A percentile compares a stretch with the other conserved stretches of the same genome.
Conservation (phyloP, 495 filamentous ascomycete genomes). For the Xanthoparmelia taractica region DNA sequence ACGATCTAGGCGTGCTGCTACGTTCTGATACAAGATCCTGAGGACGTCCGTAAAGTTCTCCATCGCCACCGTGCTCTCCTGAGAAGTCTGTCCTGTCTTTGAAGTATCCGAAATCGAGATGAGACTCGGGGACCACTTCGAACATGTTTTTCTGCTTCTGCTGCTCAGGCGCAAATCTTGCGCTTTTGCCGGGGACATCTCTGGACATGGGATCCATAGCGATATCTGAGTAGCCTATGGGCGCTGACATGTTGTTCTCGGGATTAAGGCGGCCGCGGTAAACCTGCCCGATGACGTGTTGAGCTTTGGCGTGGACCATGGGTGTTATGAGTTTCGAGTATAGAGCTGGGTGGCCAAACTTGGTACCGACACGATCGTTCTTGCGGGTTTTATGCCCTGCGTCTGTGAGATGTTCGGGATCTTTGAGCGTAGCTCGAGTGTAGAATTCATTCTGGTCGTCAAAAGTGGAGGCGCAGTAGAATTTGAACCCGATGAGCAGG, state of each 20-base stretch:
- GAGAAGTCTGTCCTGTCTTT: conserved; percentile 84
- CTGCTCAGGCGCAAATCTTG: conserved; percentile 33
- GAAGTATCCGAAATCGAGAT: conserved; percentile 90
- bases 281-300: conserved; percentile 69
- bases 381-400: conserved; percentile 44
- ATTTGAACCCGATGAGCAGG: conserved; percentile 76
- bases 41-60: conserved; percentile 56
- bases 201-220: conserved; percentile 74
- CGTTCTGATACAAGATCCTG: conserved; percentile 58
- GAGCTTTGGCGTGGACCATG: conserved; percentile 89
- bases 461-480: conserved; percentile 68
- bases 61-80: conserved; percentile 74
- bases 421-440: conserved; percentile 52
- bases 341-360: conserved; percentile 87
- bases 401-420: conserved; percentile 48
- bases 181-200: conserved; percentile 61
- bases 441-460: conserved; percentile 73
- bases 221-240: conserved; percentile 52
- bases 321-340: conserved; percentile 84
- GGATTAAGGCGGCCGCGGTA: conserved; percentile 68
- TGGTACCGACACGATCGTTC: conserved; percentile 64
- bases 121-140: conserved; percentile 79
- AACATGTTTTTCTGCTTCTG: conserved; percentile 39
- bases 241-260: conserved; percentile 47
- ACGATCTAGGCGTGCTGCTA: conserved; percentile 57